phyloP scores from a whole-genome alignment of 2,329 filamentous ascomycete species.

The Penicillium sp. region DNA sequence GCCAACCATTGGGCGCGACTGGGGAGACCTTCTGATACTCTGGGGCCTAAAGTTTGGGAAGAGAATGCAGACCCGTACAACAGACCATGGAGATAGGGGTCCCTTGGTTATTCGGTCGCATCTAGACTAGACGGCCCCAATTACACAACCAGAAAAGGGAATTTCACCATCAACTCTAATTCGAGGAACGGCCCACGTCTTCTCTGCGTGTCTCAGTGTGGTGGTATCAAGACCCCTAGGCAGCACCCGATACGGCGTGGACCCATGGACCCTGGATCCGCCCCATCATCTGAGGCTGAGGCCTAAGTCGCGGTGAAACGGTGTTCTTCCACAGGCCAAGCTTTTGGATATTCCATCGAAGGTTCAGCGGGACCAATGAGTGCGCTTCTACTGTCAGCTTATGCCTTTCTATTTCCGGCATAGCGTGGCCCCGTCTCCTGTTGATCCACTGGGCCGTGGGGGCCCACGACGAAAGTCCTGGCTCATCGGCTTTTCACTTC shows the following conservation, averaged over 20 bases:
- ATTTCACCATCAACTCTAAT: not conserved
- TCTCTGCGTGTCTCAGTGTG: not conserved
- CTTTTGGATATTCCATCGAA: constrained; percentile 11
- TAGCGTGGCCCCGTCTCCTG: constrained; percentile 9
- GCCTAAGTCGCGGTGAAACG: not conserved
- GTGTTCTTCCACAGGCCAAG: constrained; percentile 9
- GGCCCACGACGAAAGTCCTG: not conserved
- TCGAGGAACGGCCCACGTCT: not conserved
- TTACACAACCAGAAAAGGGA: not conserved
- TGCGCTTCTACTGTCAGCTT: not conserved
- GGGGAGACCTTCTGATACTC: not conserved
- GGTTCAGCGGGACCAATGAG: not conserved
- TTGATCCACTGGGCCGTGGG: constrained; percentile 4
- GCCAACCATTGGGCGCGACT: constrained; percentile 5
- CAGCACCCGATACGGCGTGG: not conserved
- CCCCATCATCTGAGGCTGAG: not conserved
- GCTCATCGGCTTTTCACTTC: not conserved
- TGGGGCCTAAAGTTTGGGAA: constrained; percentile 2
- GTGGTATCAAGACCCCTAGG: not conserved
- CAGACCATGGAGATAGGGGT: not conserved
- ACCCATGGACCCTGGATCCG: not conserved
- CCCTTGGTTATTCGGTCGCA: not conserved
- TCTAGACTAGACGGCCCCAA: not conserved
- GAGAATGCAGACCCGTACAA: not conserved
- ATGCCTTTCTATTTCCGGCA: not conserved